Evolutionary conservation across 2,329 filamentous ascomycete species (phyloP).

Genomic region (Xylariales sp.): DNA sequence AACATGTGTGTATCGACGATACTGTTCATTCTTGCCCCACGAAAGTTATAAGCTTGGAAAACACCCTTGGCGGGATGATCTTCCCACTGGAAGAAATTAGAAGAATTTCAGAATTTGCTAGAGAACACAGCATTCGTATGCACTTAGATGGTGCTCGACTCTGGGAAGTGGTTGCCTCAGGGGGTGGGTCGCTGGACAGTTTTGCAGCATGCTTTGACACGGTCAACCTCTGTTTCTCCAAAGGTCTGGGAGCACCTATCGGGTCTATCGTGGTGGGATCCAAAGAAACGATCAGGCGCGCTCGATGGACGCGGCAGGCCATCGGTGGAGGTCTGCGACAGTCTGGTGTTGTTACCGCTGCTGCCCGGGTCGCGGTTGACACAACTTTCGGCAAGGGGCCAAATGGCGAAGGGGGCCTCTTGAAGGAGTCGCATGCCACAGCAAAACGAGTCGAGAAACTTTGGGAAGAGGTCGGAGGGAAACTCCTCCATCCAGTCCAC

Average conservation of each 20-base stretch:
- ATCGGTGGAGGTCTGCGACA: slow-evolving; percentile 77
- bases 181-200: slow-evolving; percentile 35
- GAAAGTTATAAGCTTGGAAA: slow-evolving; percentile 36
- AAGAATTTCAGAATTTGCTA: slow-evolving; percentile 29
- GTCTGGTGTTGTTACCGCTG: slow-evolving; percentile 69
- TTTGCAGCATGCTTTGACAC: slow-evolving; percentile 45
- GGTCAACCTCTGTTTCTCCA: slow-evolving; percentile 44
- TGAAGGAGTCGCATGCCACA: slow-evolving; percentile 51
- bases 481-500: slow-evolving; percentile 54
- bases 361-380: slow-evolving; percentile 72
- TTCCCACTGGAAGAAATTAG: slow-evolving; percentile 29
- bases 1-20: slow-evolving; percentile 32
- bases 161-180: slow-evolving; percentile 44
- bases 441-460: slow-evolving; percentile 57
- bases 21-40: slow-evolving; percentile 38
- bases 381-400: slow-evolving; percentile 66
- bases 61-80: slow-evolving; percentile 32
- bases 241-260: slow-evolving; percentile 48
- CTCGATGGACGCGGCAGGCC: slow-evolving; percentile 73
- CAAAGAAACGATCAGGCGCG: slow-evolving; percentile 56
- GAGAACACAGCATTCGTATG: slow-evolving; percentile 33
- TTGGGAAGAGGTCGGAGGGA: slow-evolving; percentile 59
- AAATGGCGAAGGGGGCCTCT: slow-evolving; percentile 27
- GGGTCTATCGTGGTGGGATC: slow-evolving; percentile 42
- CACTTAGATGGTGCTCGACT: slow-evolving; percentile 50